Evolutionary conservation across 2,329 filamentous ascomycete species (phyloP).

Genomic region (Microascus cirrosus): DNA sequence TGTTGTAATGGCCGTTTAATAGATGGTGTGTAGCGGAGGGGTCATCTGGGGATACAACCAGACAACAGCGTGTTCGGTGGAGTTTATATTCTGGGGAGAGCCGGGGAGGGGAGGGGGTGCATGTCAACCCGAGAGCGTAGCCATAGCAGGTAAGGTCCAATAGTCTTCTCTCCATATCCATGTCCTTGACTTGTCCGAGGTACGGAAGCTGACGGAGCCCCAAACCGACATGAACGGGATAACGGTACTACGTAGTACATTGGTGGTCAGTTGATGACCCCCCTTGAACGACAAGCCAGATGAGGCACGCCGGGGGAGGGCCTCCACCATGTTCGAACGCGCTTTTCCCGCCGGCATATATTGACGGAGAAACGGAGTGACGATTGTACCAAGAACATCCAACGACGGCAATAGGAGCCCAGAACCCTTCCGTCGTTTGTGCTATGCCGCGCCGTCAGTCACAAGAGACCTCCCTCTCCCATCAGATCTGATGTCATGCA

Average conservation of each 20-base stretch:
- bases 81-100: neutral
- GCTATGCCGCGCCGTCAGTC: neutral
- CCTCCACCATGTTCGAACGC: neutral
- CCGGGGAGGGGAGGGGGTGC: neutral
- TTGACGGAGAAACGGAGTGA: too few relatives aligned
- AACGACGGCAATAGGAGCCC: neutral
- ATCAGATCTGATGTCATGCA: slow-evolving; percentile 3
- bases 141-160: neutral
- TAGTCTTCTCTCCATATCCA: neutral
- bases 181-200: neutral
- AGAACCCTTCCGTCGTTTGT: neutral
- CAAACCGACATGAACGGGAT: neutral
- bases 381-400: neutral
- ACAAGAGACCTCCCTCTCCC: neutral
- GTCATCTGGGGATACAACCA: neutral
- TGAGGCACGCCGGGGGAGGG: neutral
- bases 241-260: neutral
- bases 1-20: neutral
- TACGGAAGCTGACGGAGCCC: neutral
- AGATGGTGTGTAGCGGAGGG: neutral
- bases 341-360: too few relatives aligned
- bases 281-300: neutral
- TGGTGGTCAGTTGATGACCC: neutral
- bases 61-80: neutral
- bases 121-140: neutral